These are phyloP conservation scores for Sphagnum fallax DNA, from an alignment of 228 moss, liverwort and hornwort species.

Conservation along the genomic window DNA sequence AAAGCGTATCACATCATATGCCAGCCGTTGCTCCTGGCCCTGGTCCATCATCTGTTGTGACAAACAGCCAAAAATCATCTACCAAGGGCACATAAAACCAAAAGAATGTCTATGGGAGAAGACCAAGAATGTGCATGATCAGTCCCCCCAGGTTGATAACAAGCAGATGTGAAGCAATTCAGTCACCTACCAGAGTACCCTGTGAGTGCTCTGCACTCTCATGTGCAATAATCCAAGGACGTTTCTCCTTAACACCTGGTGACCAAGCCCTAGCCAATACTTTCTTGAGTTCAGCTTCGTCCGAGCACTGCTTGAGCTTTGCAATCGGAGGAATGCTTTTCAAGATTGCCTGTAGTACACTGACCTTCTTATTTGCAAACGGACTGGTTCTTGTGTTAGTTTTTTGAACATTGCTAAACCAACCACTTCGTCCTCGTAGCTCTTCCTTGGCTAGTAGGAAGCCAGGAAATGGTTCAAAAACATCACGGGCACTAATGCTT, in stretches of 20 bases:
- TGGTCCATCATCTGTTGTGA: not conserved
- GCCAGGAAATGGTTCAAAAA: slow-evolving; percentile 82
- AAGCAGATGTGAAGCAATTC: too few relatives aligned
- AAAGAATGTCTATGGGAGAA: too few relatives aligned
- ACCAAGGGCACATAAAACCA: too few relatives aligned
- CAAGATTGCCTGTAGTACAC: slow-evolving; percentile 12
- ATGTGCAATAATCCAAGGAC: not conserved
- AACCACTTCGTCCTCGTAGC: slow-evolving; percentile 55
- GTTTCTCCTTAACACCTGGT: not conserved
- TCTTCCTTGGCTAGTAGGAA: slow-evolving; percentile 28
- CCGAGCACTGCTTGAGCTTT: slow-evolving; percentile 17
- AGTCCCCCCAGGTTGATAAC: too few relatives aligned
- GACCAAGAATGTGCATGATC: too few relatives aligned
- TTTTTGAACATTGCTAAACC: slow-evolving; percentile 34
- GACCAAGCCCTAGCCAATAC: slow-evolving; percentile 36
- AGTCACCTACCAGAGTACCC: too few relatives aligned
- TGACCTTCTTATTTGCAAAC: slow-evolving; percentile 22
- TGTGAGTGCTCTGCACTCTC: too few relatives aligned
- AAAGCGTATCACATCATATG: slow-evolving; percentile 62
- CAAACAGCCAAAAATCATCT: too few relatives aligned
- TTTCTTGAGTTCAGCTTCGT: slow-evolving; percentile 32
- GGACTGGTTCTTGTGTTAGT: not conserved
- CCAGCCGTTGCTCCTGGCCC: slow-evolving; percentile 22
- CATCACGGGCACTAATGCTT: slow-evolving; percentile 30
- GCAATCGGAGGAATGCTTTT: slow-evolving; percentile 32